phyloP scores from a whole-genome alignment of 371 early-diverging fungal species.

The Circinella umbellata region DNA sequence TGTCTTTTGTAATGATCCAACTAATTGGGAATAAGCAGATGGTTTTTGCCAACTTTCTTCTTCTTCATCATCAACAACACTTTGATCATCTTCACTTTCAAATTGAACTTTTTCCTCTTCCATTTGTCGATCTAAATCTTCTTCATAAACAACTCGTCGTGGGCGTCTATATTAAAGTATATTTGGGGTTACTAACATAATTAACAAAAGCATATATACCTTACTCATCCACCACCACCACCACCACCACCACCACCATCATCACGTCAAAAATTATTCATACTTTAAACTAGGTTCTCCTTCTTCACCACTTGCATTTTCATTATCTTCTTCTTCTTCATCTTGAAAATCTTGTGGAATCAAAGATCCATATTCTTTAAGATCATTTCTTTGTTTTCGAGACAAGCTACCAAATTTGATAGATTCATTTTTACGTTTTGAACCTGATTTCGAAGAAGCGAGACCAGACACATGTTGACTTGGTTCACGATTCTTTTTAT shows the following conservation, averaged over 20 bases:
- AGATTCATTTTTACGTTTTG: conserved; percentile 25
- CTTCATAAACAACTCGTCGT: conserved; percentile 55
- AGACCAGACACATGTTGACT: conserved; percentile 29
- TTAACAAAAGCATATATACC: too few relatives aligned
- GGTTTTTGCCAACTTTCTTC: conserved; percentile 54
- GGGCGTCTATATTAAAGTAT: conserved; percentile 26
- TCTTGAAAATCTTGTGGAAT: conserved; percentile 62
- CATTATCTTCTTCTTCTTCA: conserved; percentile 34
- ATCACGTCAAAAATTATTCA: background rate
- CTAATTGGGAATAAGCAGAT: conserved; percentile 49
- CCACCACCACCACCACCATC: background rate
- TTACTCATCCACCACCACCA: too few relatives aligned
- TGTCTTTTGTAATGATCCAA: conserved; percentile 49
- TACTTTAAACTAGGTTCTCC: conserved; percentile 13
- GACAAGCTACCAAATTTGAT: conserved; percentile 47
- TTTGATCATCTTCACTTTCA: conserved; percentile 38
- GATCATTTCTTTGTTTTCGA: conserved; percentile 55
- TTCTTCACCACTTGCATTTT: conserved; percentile 3
- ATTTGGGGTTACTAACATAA: background rate
- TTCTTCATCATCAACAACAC: conserved; percentile 25
- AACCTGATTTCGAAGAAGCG: conserved; percentile 16
- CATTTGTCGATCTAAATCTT: conserved; percentile 55
- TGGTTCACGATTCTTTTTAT: conserved; percentile 12
- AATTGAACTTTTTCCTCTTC: conserved; percentile 44
- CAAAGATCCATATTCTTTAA: conserved; percentile 69